Evolutionary conservation across 169 alveolate species (phyloP).

Genomic region (Cryptosporidium viatorum): DNA sequence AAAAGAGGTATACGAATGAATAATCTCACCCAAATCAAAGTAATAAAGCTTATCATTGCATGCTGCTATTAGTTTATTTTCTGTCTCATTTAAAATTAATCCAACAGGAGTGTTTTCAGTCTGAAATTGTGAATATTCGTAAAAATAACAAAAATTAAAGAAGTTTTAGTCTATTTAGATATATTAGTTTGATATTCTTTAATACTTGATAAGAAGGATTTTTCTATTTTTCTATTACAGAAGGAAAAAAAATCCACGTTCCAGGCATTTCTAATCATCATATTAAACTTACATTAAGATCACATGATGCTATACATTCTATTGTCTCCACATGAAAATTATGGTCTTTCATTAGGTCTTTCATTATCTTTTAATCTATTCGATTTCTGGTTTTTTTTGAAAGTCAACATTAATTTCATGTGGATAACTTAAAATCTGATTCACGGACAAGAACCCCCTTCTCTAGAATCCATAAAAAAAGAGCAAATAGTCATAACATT

Average conservation of each 20-base stretch:
- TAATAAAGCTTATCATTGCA: slow-evolving; percentile 1
- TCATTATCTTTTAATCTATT: background rate
- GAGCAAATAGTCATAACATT: background rate
- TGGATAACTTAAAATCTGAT: background rate
- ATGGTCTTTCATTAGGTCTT: no score
- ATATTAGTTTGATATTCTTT: no score
- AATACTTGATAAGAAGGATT: background rate
- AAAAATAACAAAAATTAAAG: no score
- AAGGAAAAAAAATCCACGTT: background rate
- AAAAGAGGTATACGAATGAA: no score
- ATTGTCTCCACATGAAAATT: background rate
- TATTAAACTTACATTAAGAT: background rate
- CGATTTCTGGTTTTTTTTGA: background rate
- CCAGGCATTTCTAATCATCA: background rate
- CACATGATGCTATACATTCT: background rate
- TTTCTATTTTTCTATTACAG: background rate
- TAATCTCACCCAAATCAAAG: background rate
- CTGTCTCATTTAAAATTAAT: background rate
- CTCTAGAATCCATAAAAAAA: no score
- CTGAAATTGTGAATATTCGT: background rate
- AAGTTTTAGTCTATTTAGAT: no score
- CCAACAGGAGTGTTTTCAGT: slow-evolving; percentile 26
- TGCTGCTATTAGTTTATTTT: background rate
- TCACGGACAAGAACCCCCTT: background rate
- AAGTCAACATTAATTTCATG: background rate